Conservation (phyloP, 768 basidiomycete species). For the Tricholoma sp. region DNA sequence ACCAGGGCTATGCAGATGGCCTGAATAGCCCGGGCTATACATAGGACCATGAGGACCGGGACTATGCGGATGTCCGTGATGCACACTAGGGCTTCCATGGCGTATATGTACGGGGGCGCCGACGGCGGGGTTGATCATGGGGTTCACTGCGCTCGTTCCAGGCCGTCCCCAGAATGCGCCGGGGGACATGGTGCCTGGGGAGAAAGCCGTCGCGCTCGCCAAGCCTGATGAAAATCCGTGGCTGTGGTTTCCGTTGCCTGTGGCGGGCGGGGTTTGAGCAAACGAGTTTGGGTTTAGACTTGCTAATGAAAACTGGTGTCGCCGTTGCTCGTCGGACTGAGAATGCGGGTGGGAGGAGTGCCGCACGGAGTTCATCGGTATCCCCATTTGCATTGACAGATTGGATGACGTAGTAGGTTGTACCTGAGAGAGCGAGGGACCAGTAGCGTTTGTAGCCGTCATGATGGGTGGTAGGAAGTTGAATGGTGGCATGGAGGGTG, state of each 20-base stretch:
- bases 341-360: background rate
- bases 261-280: conserved; percentile 47
- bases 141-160: conserved; percentile 38
- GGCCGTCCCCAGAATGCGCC: conserved; percentile 71
- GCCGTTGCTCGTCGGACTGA: conserved; percentile 1
- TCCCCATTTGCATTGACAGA: background rate
- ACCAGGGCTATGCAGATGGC: conserved; percentile 19
- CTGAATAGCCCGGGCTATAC: conserved; percentile 16
- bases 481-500: conserved; percentile 97
- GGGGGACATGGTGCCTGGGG: conserved; percentile 72
- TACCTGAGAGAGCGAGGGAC: conserved; percentile 1
- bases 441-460: conserved; percentile 10
- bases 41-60: background rate
- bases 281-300: background rate
- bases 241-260: conserved; percentile 26
- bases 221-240: conserved; percentile 7
- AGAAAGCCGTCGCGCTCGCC: conserved; percentile 36
- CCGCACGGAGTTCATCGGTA: background rate
- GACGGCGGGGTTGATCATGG: conserved; percentile 41
- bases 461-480: conserved; percentile 63
- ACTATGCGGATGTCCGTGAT: background rate
- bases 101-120: conserved; percentile 38
- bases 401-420: background rate
- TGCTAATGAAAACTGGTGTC: conserved; percentile 45
- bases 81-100: conserved; percentile 5